These are phyloP conservation scores for Rhizopus arrhizus DNA, from an alignment of 371 early-diverging fungal species.

Conservation along the genomic window DNA sequence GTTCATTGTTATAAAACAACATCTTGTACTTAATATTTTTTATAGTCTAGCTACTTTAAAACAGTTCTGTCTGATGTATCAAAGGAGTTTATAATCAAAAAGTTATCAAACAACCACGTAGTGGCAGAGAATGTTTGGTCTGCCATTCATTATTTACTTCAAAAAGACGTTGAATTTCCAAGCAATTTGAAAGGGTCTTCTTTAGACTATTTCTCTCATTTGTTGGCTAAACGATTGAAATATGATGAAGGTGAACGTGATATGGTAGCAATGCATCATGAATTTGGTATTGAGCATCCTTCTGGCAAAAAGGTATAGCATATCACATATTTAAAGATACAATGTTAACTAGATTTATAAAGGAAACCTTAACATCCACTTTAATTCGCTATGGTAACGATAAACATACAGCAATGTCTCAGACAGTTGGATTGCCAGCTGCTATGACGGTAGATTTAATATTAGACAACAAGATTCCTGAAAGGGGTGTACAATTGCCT, in stretches of 20 bases:
- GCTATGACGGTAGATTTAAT: slow-evolving; percentile 87
- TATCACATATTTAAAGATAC: neutral
- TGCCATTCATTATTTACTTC: slow-evolving; percentile 33
- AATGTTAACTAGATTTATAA: neutral
- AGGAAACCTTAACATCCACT: slow-evolving; percentile 75
- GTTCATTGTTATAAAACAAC: neutral
- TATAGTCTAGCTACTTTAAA: slow-evolving; percentile 32
- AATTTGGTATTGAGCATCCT: slow-evolving; percentile 69
- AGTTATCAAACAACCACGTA: slow-evolving; percentile 42
- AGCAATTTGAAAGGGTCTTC: slow-evolving; percentile 15
- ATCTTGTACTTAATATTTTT: neutral
- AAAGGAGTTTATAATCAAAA: slow-evolving; percentile 33
- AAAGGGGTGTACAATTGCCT: slow-evolving; percentile 78
- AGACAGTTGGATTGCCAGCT: slow-evolving; percentile 86
- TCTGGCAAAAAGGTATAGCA: slow-evolving; percentile 45
- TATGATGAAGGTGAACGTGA: slow-evolving; percentile 80
- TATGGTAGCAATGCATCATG: slow-evolving; percentile 89
- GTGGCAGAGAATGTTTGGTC: slow-evolving; percentile 48
- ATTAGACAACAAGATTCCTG: slow-evolving; percentile 63
- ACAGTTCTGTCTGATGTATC: slow-evolving; percentile 18
- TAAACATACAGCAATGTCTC: slow-evolving; percentile 88
- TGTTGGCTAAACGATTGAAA: slow-evolving; percentile 70
- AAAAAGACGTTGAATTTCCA: slow-evolving; percentile 8
- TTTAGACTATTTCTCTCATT: slow-evolving; percentile 78
- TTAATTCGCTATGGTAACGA: slow-evolving; percentile 76